Evolutionary conservation across 202 grass and related monocot species (phyloP), one percentile per base, ranked within the genome.

Genomic region (Zoysia matrella): DNA sequence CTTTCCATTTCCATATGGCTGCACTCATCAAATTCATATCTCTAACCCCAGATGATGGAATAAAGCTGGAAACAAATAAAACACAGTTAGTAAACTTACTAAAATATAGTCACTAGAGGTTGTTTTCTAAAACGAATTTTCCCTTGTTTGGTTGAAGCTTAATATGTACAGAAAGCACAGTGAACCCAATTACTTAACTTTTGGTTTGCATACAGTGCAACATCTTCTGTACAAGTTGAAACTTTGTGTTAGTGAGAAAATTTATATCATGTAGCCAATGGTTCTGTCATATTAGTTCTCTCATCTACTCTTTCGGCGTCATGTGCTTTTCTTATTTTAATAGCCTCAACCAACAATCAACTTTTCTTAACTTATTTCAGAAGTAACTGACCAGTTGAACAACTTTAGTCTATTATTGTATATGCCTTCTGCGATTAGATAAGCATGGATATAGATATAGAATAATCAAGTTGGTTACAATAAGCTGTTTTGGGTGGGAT

Each of bases 261-360:
- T 65, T 41, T 65, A 6, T 70, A 52, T 55, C 2, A 56, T 16
- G 49, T 80, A 52, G 0, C 56, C 30, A 56, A 4, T 44, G 8
- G 4, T 50, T 43, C 56, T 65, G 18, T 77, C 71, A 15, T 75
- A 39, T 30, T n/a, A 71, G 65, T 65, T 56, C 30, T 39, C 30
- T 80, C 60, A 11, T 47, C 66, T 58, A 30, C 85, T 70, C 4
- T 41, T 76, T 72, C 46, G 52, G 11, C 12, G 47, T 62, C 54
- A 46, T 18, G 30, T 36, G 30, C 30, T 14, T 0, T 76, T 61
- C 46, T 62, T 84, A 77, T 69, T 50, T 13, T n/a, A 61, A 52
- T 76, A 54, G 78, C 67, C 70, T 82, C 52, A 73, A 68, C 67
- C 85, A 22, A 60, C 52, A 36, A 36, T 36, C 30, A 36, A 36